Evolutionary conservation across 768 basidiomycete genomes (phyloP), one percentile per base, ranked within the genome.

Genomic region (Mycena rebaudengoi): DNA sequence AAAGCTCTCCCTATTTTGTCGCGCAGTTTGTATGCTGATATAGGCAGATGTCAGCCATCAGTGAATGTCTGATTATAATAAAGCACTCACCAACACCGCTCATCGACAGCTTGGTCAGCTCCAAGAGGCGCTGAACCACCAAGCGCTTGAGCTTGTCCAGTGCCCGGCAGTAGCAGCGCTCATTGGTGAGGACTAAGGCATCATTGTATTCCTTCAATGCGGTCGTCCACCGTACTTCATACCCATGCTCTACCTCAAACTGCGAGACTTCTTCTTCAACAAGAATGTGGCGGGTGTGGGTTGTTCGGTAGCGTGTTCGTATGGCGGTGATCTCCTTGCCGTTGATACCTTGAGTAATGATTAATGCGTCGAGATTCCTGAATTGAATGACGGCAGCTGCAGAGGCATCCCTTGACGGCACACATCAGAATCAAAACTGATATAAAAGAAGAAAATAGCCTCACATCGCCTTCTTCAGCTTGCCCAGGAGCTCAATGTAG

Each of bases 401-500:
- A 1, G 52, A 41, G 5, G 23, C 28, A 4, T 54, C 52, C 7
- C 52, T 54, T 20, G 7, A 48, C 12, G 3, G 6, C 10, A n/a
- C 3, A 4, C 11, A n/a, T 35, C 20, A 51, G 20, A 5, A 10
- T 25, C 4, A 16, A 16, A 7, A n/a, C 7, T 43, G 20, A 26
- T 2, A 10, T 29, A 12, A 12, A 53, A 54, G 5, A 14, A 41
- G 52, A 8, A 39, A n/a, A 2, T 7, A 13, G 44, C n/a, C 18
- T 23, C 1, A 40, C 49, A 29, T 14, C 18, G 40, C 40, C 20
- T 14, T 25, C 23, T 5, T 41, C 6, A 41, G 29, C 30, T 56
- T 56, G 25, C 41, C 18, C 11, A 60, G 40, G 5, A 60, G 18
- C 49, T 51, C 48, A 23, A 60, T 32, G 16, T 60, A 60, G n/a